Percentiles rank a stretch among this genome's conserved stretches.
Conservation (phyloP, 352 stramenopile genomes). For the Globisporangium cystogenes region DNA sequence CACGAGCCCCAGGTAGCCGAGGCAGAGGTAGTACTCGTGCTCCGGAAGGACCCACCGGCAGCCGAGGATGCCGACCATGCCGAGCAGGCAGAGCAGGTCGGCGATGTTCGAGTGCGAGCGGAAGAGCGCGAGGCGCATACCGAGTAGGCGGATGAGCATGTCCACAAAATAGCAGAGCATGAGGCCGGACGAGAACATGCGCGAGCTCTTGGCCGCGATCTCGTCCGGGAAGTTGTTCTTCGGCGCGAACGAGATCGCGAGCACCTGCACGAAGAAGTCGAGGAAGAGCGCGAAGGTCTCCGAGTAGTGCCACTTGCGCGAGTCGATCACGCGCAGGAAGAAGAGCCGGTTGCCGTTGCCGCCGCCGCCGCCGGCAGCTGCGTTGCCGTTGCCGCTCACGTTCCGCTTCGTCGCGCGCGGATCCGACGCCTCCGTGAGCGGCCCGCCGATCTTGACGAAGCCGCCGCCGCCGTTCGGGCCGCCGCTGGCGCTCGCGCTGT, state of each 20-base stretch:
- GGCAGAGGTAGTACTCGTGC: conserved; percentile 64
- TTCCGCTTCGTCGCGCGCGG: conserved; percentile 67
- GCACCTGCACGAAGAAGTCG: conserved; percentile 82
- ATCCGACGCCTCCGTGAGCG: conserved; percentile 63
- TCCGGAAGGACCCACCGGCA: conserved; percentile 46
- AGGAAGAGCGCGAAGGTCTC: conserved; percentile 82
- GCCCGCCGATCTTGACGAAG: conserved; percentile 81
- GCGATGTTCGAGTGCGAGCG: conserved; percentile 81
- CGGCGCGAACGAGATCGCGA: conserved; percentile 74
- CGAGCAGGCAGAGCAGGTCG: conserved; percentile 65
- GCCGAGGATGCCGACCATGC: conserved; percentile 50
- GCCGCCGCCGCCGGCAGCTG: conserved; percentile 5
- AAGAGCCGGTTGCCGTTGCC: conserved; percentile 65
- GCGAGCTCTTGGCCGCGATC: conserved; percentile 59
- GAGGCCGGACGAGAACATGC: conserved; percentile 65
- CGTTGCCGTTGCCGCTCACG: not conserved
- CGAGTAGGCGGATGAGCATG: conserved; percentile 74
- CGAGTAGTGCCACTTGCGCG: conserved; percentile 86
- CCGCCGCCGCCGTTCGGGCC: conserved; percentile 8
- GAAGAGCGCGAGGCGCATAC: conserved; percentile 66
- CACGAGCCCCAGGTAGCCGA: conserved; percentile 63
- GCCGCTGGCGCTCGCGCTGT: conserved; percentile 2
- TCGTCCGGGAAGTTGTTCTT: conserved; percentile 54
- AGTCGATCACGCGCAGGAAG: conserved; percentile 80
- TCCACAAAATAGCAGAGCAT: conserved; percentile 83